A percentile compares a stretch with the other conserved stretches of the same genome.
phyloP scores from a whole-genome alignment of 2,329 filamentous ascomycete species.

The Penicillium sclerotigenum region DNA sequence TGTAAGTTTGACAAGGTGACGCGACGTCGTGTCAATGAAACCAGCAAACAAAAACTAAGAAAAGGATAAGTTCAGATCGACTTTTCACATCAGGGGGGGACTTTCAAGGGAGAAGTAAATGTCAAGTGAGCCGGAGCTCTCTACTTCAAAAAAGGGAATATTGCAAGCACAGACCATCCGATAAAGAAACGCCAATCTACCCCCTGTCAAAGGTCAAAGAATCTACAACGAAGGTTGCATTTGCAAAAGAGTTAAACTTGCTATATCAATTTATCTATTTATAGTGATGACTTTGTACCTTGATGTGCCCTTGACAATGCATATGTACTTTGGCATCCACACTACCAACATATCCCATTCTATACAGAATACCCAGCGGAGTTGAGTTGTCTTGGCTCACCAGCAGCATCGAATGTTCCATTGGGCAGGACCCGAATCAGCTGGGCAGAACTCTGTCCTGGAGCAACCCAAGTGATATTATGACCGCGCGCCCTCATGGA shows the following conservation, averaged over 20 bases:
- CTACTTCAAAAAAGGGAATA: not conserved
- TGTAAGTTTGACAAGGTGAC: not conserved
- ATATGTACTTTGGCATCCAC: constrained; percentile 1
- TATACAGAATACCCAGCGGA: constrained; percentile 62
- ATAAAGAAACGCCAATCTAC: not conserved
- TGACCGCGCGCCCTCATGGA: constrained; percentile 65
- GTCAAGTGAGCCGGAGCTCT: not conserved
- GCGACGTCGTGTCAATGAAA: not conserved
- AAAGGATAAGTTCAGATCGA: not conserved
- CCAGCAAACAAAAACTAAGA: too few species aligned
- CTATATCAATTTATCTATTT: not conserved
- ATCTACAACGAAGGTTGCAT: not conserved
- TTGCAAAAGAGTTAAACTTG: not conserved
- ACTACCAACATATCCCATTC: not conserved
- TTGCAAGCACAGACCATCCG: not conserved
- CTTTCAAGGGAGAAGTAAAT: not conserved
- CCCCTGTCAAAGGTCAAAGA: not conserved
- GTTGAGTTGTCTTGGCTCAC: constrained; percentile 70
- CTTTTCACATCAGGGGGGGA: not conserved
- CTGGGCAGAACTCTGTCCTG: constrained; percentile 67
- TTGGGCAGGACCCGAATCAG: constrained; percentile 59
- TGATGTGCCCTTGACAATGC: not conserved
- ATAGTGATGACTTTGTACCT: too few species aligned
- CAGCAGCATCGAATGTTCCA: constrained; percentile 72
- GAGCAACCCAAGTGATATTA: constrained; percentile 66